These are phyloP conservation scores for Musa beccarii DNA, from an alignment of 176 grass and related monocot genomes.

Conservation along the genomic window DNA sequence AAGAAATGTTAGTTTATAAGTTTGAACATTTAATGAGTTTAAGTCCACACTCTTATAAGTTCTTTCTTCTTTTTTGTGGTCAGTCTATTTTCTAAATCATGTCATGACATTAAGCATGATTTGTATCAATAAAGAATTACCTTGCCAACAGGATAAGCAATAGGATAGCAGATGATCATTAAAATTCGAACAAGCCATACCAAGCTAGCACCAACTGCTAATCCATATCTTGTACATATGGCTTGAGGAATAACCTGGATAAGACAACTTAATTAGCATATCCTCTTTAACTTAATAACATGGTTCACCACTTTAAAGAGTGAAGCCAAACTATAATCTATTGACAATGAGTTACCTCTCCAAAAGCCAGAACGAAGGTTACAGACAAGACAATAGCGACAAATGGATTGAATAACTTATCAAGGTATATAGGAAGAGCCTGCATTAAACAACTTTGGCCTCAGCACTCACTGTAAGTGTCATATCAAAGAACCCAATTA, in stretches of 20 bases:
- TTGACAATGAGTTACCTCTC: constrained; percentile 55
- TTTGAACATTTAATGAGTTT: neutral
- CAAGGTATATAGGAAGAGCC: constrained; percentile 97
- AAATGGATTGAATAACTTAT: constrained; percentile 94
- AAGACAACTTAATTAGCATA: constrained; percentile 12
- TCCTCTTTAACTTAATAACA: constrained; percentile 15
- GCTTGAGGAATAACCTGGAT: constrained; percentile 98
- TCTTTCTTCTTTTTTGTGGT: neutral
- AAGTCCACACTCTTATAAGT: neutral
- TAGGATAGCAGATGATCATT: constrained; percentile 86
- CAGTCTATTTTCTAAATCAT: too few relatives aligned
- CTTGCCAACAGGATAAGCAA: constrained; percentile 96
- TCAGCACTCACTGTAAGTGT: constrained; percentile 8
- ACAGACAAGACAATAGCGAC: constrained; percentile 95
- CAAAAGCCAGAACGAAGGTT: constrained; percentile 94
- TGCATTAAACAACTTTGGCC: constrained; percentile 35
- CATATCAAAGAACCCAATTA: neutral
- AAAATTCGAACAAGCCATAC: constrained; percentile 94
- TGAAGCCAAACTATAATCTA: constrained; percentile 5
- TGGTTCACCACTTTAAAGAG: neutral
- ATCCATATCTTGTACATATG: constrained; percentile 98
- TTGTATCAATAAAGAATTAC: constrained; percentile 28
- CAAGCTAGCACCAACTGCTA: constrained; percentile 93
- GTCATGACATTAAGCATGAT: neutral
- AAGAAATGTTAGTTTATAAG: neutral